A percentile compares a stretch with the other conserved stretches of the same genome.
Evolutionary conservation across 768 basidiomycete species (phyloP).

Genomic region (Lanmaoa rubissima): DNA sequence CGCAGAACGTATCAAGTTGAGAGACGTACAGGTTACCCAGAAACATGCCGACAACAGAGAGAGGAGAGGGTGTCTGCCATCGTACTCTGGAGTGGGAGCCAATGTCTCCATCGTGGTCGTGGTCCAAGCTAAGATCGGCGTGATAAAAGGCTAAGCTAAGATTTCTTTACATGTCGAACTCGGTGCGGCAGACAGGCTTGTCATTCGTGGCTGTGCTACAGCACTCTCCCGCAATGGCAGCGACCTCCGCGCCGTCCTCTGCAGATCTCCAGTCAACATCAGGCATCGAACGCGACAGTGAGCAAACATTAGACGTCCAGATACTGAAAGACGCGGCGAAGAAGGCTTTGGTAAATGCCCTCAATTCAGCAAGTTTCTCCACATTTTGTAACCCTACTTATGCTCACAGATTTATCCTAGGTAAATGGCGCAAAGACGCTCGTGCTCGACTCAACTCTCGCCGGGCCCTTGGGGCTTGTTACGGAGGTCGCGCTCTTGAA

Average conservation of each 20-base stretch:
- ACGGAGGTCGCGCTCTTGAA: constrained; percentile 92
- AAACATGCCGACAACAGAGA: constrained; percentile 79
- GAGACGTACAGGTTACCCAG: constrained; percentile 74
- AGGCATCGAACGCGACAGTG: constrained; percentile 33
- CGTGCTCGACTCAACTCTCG: constrained; percentile 83
- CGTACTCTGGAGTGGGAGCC: constrained; percentile 17
- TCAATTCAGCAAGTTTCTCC: constrained; percentile 64
- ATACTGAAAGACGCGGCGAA: constrained; percentile 75
- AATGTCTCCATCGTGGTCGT: constrained; percentile 27
- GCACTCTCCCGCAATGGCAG: constrained; percentile 24
- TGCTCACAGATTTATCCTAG: constrained; percentile 37
- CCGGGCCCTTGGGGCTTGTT: constrained; percentile 92
- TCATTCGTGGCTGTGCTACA: constrained; percentile 31
- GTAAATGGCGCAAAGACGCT: constrained; percentile 95
- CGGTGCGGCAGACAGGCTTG: constrained; percentile 5
- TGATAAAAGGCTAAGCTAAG: neutral
- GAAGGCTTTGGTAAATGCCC: constrained; percentile 77
- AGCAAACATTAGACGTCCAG: constrained; percentile 53
- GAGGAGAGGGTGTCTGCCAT: constrained; percentile 66
- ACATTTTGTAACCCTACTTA: neutral
- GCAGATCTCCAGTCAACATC: constrained; percentile 36
- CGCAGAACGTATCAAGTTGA: neutral
- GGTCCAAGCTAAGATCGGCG: constrained; percentile 4
- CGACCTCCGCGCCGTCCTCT: constrained; percentile 30
- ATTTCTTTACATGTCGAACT: constrained; percentile 8